Conservation (phyloP, 345 rosid species). For the Rhodamnia argentea region DNA sequence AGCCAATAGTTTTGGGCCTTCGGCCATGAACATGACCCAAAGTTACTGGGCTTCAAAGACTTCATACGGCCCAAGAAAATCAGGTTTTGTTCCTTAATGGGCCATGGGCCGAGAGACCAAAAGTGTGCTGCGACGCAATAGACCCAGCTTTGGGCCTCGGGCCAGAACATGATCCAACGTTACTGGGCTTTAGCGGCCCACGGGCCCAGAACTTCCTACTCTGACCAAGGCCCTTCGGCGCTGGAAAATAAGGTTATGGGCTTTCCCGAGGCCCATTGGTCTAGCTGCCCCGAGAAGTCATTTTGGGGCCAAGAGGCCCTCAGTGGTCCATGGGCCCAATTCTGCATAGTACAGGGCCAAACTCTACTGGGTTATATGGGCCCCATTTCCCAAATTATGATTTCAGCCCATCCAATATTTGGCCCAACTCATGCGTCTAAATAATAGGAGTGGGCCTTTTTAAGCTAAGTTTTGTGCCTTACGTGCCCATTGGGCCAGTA, state of each 20-base stretch:
- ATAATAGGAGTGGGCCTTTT: background rate
- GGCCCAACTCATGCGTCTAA: background rate
- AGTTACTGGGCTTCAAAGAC: background rate
- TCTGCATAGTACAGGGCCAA: background rate
- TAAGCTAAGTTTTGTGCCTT: background rate
- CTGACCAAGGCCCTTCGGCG: too few species aligned
- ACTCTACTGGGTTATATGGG: background rate
- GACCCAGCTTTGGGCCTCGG: background rate
- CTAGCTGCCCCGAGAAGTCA: background rate
- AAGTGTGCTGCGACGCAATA: background rate
- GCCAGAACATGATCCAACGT: background rate
- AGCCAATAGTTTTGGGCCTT: background rate
- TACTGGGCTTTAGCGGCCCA: background rate
- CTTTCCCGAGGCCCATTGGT: background rate
- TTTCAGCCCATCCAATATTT: background rate
- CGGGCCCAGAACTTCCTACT: background rate
- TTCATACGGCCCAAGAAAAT: background rate
- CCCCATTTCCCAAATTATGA: background rate
- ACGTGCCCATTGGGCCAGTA: rapidly evolving
- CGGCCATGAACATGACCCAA: background rate
- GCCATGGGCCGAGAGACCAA: background rate
- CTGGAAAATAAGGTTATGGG: too few species aligned
- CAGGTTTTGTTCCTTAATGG: background rate
- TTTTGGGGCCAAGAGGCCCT: background rate
- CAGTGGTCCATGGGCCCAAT: background rate